Evolutionary conservation across 139 green algal species (phyloP).

Genomic region (Closterium sp.): DNA sequence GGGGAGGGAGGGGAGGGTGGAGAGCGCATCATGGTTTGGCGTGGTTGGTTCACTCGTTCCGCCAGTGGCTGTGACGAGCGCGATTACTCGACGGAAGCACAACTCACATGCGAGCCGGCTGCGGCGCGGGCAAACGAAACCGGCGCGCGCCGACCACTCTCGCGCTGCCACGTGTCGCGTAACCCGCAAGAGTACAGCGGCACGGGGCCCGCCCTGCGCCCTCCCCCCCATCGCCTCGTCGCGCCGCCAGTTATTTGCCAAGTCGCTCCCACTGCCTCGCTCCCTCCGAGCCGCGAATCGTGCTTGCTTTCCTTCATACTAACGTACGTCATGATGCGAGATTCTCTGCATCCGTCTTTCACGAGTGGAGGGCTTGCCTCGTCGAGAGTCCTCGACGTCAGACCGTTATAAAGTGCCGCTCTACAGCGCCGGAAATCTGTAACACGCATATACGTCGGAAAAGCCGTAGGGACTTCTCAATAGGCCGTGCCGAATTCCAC

Average conservation of each 20-base stretch:
- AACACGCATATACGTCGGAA: too few relatives aligned
- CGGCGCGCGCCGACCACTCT: neutral
- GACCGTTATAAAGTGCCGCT: too few relatives aligned
- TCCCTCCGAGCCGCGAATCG: neutral
- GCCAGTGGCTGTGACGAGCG: too few relatives aligned
- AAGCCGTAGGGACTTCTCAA: too few relatives aligned
- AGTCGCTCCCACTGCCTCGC: neutral
- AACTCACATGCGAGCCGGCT: neutral
- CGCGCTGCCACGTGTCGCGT: neutral
- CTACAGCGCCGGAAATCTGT: too few relatives aligned
- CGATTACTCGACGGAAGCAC: too few relatives aligned
- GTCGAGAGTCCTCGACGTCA: too few relatives aligned
- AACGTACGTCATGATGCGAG: neutral
- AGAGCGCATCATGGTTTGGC: neutral
- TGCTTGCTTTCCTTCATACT: neutral
- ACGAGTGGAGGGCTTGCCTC: too few relatives aligned
- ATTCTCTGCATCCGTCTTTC: neutral
- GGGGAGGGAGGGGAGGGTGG: neutral
- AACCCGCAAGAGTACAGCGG: neutral
- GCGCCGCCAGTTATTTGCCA: neutral
- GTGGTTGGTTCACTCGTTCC: too few relatives aligned
- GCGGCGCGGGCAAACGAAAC: neutral
- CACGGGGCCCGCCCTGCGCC: neutral
- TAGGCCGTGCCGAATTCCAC: too few relatives aligned
- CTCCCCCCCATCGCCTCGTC: neutral